A percentile compares a stretch with the other conserved stretches of the same genome.
Evolutionary conservation across 164 flowering plant genomes (phyloP).

Genomic region (Berberis vulgaris): DNA sequence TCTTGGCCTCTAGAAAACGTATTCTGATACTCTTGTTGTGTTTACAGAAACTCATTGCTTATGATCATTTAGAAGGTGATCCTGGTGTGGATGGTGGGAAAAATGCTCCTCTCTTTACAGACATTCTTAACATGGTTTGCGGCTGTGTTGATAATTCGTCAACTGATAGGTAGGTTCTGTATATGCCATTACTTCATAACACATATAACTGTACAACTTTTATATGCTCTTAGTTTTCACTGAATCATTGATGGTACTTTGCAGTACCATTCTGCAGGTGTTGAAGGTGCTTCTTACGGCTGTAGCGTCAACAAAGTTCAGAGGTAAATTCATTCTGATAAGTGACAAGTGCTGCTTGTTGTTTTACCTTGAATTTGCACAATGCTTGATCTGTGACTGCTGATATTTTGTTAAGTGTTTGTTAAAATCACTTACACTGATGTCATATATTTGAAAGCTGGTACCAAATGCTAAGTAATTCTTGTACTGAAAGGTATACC

Average conservation of each 20-base stretch:
- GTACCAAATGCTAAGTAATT: too few relatives aligned
- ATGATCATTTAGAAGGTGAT: constrained; percentile 99
- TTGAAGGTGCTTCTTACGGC: constrained; percentile 96
- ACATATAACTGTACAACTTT: constrained; percentile 16
- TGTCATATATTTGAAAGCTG: too few relatives aligned
- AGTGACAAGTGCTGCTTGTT: too few relatives aligned
- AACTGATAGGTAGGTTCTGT: constrained; percentile 63
- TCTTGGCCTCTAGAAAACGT: not conserved
- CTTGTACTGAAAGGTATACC: too few relatives aligned
- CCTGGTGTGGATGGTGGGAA: constrained; percentile 91
- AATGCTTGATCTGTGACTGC: too few relatives aligned
- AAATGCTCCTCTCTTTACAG: constrained; percentile 65
- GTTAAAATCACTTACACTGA: too few relatives aligned
- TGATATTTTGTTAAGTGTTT: too few relatives aligned
- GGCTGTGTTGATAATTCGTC: constrained; percentile 86
- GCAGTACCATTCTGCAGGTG: constrained; percentile 92
- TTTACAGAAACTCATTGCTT: constrained; percentile 92
- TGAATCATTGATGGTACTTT: constrained; percentile 7
- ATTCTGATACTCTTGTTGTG: constrained; percentile 2
- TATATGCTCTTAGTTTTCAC: constrained; percentile 7
- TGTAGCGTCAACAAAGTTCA: constrained; percentile 76
- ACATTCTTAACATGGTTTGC: constrained; percentile 83
- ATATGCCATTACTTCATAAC: not conserved
- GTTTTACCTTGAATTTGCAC: too few relatives aligned
- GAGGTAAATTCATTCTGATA: constrained; percentile 41